phyloP scores from a whole-genome alignment of 2,329 filamentous ascomycete species.

The Xylariaceae sp. region DNA sequence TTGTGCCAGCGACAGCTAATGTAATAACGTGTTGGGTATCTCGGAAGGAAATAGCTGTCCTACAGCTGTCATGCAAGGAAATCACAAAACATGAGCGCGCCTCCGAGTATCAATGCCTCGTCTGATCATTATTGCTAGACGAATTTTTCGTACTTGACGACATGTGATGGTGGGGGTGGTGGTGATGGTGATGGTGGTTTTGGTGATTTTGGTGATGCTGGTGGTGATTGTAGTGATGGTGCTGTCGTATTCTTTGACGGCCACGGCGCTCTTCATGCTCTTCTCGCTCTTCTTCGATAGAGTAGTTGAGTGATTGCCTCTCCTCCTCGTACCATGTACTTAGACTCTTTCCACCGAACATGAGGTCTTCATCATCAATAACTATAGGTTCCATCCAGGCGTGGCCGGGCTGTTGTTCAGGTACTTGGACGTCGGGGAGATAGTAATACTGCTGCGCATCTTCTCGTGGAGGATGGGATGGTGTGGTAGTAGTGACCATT shows the following conservation, averaged over 20 bases:
- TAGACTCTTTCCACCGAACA: constrained; percentile 65
- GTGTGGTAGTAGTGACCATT: constrained; percentile 43
- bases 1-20: constrained; percentile 20
- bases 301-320: constrained; percentile 52
- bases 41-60: constrained; percentile 27
- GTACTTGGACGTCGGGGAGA: constrained; percentile 34
- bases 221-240: constrained; percentile 35
- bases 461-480: constrained; percentile 35
- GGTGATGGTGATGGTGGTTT: constrained; percentile 32
- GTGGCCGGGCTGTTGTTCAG: constrained; percentile 34
- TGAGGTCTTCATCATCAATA: constrained; percentile 67
- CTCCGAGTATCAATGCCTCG: constrained; percentile 31
- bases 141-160: constrained; percentile 30
- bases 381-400: constrained; percentile 61
- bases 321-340: constrained; percentile 68
- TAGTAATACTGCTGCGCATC: constrained; percentile 43
- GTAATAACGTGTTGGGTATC: constrained; percentile 40
- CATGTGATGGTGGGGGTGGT: constrained; percentile 33
- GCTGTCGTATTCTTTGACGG: constrained; percentile 46
- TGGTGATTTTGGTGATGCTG: constrained; percentile 27
- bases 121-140: constrained; percentile 32
- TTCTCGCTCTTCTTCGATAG: constrained; percentile 50
- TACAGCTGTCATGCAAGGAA: neutral
- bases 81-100: too few relatives aligned
- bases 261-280: constrained; percentile 48